Percentiles rank a stretch among this genome's conserved stretches.
These are phyloP conservation scores for Holtermannia corniformis DNA, from an alignment of 768 basidiomycete species.

Conservation along the genomic window DNA sequence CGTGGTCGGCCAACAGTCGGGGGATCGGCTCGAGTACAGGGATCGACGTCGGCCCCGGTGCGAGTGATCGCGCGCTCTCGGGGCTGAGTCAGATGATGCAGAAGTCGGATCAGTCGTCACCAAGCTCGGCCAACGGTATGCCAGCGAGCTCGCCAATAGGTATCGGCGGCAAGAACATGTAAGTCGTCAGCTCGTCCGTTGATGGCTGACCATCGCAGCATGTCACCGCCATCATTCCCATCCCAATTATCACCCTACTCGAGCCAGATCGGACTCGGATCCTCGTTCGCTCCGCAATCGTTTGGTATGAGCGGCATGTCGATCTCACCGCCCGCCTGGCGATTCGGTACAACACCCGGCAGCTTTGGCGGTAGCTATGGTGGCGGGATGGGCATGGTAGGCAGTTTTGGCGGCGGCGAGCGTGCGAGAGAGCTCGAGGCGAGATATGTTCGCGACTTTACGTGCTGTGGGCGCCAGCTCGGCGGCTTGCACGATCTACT, in stretches of 20 bases:
- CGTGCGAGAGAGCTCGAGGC: slow-evolving; percentile 37
- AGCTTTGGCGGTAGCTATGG: slow-evolving; percentile 23
- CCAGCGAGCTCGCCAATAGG: background rate
- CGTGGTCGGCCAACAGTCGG: background rate
- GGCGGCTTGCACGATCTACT: slow-evolving; percentile 39
- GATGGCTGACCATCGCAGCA: background rate
- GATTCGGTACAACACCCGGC: slow-evolving; percentile 1
- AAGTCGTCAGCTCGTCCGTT: too few species aligned
- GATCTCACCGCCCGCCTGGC: background rate
- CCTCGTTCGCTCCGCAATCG: background rate
- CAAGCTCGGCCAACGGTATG: background rate
- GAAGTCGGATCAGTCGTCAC: background rate
- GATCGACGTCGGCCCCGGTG: background rate
- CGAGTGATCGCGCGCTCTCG: background rate
- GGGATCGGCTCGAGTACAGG: background rate
- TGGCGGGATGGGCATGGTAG: slow-evolving; percentile 17
- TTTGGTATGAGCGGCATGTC: background rate
- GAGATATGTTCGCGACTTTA: slow-evolving; percentile 35
- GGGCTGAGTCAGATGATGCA: background rate
- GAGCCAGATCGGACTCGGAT: background rate
- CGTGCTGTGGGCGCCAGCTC: slow-evolving; percentile 36
- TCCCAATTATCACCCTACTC: background rate
- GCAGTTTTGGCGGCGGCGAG: slow-evolving; percentile 19
- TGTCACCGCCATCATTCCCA: background rate
- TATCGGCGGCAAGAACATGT: background rate